phyloP scores from a whole-genome alignment of 2,329 filamentous ascomycete genomes.

The Colletotrichum orbiculare region DNA sequence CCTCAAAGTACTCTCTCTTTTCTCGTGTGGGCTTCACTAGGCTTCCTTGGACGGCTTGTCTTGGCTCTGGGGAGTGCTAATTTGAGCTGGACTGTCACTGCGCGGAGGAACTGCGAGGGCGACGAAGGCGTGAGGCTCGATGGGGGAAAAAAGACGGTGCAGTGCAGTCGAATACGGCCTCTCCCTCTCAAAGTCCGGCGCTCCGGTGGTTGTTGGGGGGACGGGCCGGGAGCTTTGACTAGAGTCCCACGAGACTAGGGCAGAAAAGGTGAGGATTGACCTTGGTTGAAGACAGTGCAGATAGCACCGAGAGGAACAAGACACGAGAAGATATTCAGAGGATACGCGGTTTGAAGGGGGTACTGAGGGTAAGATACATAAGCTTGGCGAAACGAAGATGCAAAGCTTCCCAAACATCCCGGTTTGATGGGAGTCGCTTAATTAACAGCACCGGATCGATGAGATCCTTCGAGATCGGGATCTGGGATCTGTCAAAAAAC shows the following conservation, averaged over 20 bases:
- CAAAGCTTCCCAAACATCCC: constrained; percentile 11
- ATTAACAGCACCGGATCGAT: constrained; percentile 1
- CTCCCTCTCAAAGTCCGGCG: constrained; percentile 10
- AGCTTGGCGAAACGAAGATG: constrained; percentile 19
- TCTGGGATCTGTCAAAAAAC: too few species aligned
- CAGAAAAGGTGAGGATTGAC: neutral
- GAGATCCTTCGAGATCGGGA: neutral
- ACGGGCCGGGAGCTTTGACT: too few species aligned
- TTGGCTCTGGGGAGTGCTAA: too few species aligned
- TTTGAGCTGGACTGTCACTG: constrained; percentile 4
- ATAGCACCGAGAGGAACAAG: neutral
- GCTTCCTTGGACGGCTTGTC: too few species aligned
- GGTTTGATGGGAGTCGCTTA: neutral
- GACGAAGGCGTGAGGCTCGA: too few species aligned
- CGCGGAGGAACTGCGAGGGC: neutral
- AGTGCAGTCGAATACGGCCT: constrained; percentile 1
- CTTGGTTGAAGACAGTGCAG: too few species aligned
- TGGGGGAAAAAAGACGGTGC: too few species aligned
- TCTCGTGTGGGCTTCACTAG: too few species aligned
- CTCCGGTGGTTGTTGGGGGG: constrained; percentile 12
- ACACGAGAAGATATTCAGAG: neutral
- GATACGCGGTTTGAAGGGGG: neutral
- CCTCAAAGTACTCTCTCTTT: too few species aligned
- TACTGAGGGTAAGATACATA: neutral
- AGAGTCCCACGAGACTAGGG: too few species aligned